Conservation (phyloP, 441 rosid genomes). For the Pelargonium fulgidum region DNA sequence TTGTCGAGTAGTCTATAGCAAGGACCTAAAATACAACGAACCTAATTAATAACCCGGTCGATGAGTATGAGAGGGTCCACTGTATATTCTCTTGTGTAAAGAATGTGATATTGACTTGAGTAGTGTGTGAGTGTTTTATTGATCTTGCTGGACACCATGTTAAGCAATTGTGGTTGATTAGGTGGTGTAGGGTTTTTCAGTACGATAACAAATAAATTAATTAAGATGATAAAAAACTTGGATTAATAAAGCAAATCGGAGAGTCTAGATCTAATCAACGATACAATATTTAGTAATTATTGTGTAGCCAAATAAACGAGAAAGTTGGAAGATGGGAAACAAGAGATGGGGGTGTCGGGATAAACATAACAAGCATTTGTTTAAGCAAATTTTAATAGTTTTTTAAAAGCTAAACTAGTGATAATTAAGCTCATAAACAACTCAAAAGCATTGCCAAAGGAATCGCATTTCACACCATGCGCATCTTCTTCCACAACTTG, state of each 20-base stretch:
- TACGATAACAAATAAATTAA: too few relatives aligned
- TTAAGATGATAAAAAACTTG: too few relatives aligned
- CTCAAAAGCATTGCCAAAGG: slow-evolving; percentile 3
- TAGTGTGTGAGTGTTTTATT: neutral
- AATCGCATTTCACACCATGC: slow-evolving; percentile 34
- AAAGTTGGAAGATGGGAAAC: slow-evolving; percentile 51
- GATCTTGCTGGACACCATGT: neutral
- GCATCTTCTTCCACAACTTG: slow-evolving; percentile 25
- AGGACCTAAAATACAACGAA: neutral
- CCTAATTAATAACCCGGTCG: neutral
- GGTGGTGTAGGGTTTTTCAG: neutral
- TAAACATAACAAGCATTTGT: slow-evolving; percentile 35
- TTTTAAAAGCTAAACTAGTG: slow-evolving; percentile 16
- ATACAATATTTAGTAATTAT: slow-evolving; percentile 7
- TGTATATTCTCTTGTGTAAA: neutral
- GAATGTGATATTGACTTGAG: neutral
- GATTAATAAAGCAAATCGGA: too few relatives aligned
- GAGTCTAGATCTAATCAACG: neutral
- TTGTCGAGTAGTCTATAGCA: neutral
- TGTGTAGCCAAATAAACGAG: neutral
- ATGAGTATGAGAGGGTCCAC: neutral
- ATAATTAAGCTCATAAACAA: slow-evolving; percentile 20
- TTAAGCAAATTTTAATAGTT: slow-evolving; percentile 13
- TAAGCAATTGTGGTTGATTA: neutral
- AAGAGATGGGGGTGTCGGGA: slow-evolving; percentile 43